Evolutionary conservation across 768 basidiomycete genomes (phyloP).

Genomic region (Dentipellis fragilis): DNA sequence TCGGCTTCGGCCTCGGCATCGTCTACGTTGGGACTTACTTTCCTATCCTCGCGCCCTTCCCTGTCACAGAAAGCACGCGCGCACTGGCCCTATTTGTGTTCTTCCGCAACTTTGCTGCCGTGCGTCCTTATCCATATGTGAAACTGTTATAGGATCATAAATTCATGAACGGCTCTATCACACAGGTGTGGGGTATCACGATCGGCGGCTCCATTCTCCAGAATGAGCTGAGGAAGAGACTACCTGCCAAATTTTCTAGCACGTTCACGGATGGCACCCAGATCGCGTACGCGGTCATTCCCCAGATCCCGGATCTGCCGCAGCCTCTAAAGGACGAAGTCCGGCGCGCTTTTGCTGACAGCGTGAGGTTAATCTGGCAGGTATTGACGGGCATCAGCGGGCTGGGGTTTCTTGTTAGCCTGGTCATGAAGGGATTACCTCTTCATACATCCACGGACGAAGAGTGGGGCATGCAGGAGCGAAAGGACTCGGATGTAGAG

Average conservation of each 20-base stretch:
- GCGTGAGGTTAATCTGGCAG: constrained; percentile 21
- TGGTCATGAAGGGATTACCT: constrained; percentile 18
- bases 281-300: constrained; percentile 23
- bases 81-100: constrained; percentile 36
- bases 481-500: too few relatives aligned
- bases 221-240: constrained; percentile 21
- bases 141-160: too few relatives aligned
- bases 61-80: constrained; percentile 28
- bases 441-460: constrained; percentile 19
- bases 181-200: constrained; percentile 23
- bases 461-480: constrained; percentile 17
- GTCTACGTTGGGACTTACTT: constrained; percentile 23
- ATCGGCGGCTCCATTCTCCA: constrained; percentile 25
- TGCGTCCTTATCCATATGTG: too few relatives aligned
- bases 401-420: constrained; percentile 17
- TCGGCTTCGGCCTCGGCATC: constrained; percentile 20
- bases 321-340: constrained; percentile 15
- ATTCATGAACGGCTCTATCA: too few relatives aligned
- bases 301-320: constrained; percentile 15
- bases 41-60: constrained; percentile 37
- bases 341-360: constrained; percentile 18
- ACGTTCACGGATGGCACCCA: constrained; percentile 5
- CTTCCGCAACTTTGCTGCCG: constrained; percentile 20
- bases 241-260: constrained; percentile 16
- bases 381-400: constrained; percentile 19